phyloP scores from a whole-genome alignment of 176 grass and related monocot species.

The Hyparrhenia diplandra region DNA sequence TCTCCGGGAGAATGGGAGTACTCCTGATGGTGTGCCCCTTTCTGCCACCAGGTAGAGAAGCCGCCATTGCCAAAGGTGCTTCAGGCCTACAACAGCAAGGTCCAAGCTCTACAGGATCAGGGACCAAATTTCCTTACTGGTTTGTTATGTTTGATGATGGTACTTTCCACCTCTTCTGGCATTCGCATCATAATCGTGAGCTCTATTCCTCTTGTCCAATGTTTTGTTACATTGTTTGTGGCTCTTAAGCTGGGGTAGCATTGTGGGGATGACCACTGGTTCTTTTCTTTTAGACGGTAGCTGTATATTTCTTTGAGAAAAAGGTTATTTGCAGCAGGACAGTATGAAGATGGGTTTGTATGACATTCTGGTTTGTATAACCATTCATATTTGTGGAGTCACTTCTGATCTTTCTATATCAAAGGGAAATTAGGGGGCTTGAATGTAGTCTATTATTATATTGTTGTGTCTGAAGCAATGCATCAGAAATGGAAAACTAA shows the following conservation, averaged over 20 bases:
- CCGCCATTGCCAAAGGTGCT: background rate
- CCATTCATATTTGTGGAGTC: background rate
- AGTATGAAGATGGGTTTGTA: background rate
- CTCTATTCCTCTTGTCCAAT: background rate
- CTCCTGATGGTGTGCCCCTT: background rate
- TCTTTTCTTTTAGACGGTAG: background rate
- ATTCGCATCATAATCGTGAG: background rate
- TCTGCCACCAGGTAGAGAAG: background rate
- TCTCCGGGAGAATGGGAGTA: too few relatives aligned
- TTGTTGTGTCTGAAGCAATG: background rate
- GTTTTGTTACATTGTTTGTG: background rate
- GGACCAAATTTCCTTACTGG: background rate
- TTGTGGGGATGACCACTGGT: background rate
- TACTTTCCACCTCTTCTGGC: background rate
- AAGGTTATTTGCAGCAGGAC: background rate
- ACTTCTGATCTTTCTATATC: background rate
- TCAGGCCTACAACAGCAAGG: background rate
- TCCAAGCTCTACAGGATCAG: background rate
- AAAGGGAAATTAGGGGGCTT: background rate
- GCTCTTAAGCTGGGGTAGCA: background rate
- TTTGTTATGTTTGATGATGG: background rate
- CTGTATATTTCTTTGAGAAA: background rate
- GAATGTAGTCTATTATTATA: background rate
- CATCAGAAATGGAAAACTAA: background rate
- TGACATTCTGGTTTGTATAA: background rate